phyloP scores from a whole-genome alignment of 1,284 basidiomycete species.

The Grifola frondosa region DNA sequence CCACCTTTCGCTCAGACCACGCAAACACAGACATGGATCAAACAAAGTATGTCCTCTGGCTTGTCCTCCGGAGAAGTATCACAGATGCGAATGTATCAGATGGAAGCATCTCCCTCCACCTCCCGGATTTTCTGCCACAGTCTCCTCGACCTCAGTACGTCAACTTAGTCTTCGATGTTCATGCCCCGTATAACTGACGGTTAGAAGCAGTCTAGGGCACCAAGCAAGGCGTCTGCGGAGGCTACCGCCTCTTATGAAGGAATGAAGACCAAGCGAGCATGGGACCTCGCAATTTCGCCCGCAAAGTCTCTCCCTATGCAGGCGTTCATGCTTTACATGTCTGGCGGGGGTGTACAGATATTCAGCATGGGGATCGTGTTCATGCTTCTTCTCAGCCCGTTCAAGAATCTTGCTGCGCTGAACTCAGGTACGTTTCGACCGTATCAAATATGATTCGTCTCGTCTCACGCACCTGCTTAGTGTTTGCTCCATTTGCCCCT shows the following conservation, averaged over 20 bases:
- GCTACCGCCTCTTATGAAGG: conserved; percentile 51
- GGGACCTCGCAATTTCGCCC: conserved; percentile 83
- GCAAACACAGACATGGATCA: no score
- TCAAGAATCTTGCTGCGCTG: conserved; percentile 76
- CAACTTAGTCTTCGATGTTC: conserved; percentile 26
- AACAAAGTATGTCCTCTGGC: no score
- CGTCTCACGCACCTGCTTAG: conserved; percentile 33
- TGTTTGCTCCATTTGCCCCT: conserved; percentile 67
- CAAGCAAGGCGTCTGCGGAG: conserved; percentile 38
- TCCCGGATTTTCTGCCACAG: conserved; percentile 52
- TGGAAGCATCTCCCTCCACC: conserved; percentile 62
- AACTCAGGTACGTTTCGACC: conserved; percentile 59
- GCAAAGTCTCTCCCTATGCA: conserved; percentile 92
- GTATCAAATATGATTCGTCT: conserved; percentile 1
- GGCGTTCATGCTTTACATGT: conserved; percentile 96
- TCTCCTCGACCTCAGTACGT: conserved; percentile 19
- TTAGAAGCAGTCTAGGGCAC: conserved; percentile 38
- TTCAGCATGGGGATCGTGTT: conserved; percentile 93
- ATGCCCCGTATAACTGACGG: not conserved
- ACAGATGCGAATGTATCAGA: no score
- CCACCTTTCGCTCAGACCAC: no score
- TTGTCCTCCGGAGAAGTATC: no score
- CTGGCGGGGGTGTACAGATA: conserved; percentile 88
- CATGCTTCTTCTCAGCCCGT: conserved; percentile 81
- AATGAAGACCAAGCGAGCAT: conserved; percentile 80